Base-by-base conservation (phyloP, 352 stramenopile genomes). In the Globisporangium emineosum region DNA sequence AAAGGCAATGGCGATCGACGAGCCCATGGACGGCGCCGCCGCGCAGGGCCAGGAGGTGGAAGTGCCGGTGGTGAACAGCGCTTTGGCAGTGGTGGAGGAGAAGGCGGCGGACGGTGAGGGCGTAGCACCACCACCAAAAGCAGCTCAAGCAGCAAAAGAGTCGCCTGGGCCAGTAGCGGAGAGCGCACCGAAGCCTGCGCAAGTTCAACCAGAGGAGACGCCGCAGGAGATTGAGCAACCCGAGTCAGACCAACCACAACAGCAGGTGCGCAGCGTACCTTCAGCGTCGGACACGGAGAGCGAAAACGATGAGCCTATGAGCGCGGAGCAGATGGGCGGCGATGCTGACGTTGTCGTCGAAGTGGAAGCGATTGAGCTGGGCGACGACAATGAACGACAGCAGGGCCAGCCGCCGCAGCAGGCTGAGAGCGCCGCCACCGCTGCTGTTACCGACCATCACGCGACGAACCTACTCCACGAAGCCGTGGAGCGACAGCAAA, bases 381-480 rank as follows among this genome's bases (percentile, higher is more conserved):
- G n/a, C 17, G 40, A 47, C 7, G 17, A 47, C 17, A 47, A 17
- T 17, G 40, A 23, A 29, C 45, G 42, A 54, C 42, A n/a, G 25
- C 40, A 25, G 51, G 9, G n/a, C 25, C 51, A 42, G 19, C 13
- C 25, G 3, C 19, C 15, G 3, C 15, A 52, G 12, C 9, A 35
- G 19, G 25, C 6, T 17, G 60, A 66, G 12, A 45, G 45, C 27
- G 27, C 29, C 19, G 25, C n/a, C 25, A 15, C 3, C 7, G 37
- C 40, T 9, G 32, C 8, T 27, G 40, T 30, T 7, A 25, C 5
- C 19, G 17, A 58, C 47, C 55, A 62, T 10, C 62, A 67, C 45
- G 62, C 63, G 40, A 68, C 63, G 2, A 63, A 68, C 23, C 32
- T 68, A 33, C 56, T 68, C n/a, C 56, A 68, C 29, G 63, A 68